Evolutionary conservation across 2,329 filamentous ascomycete genomes (phyloP), one percentile per base, ranked within the genome.

Genomic region (Arthroderma uncinatum): DNA sequence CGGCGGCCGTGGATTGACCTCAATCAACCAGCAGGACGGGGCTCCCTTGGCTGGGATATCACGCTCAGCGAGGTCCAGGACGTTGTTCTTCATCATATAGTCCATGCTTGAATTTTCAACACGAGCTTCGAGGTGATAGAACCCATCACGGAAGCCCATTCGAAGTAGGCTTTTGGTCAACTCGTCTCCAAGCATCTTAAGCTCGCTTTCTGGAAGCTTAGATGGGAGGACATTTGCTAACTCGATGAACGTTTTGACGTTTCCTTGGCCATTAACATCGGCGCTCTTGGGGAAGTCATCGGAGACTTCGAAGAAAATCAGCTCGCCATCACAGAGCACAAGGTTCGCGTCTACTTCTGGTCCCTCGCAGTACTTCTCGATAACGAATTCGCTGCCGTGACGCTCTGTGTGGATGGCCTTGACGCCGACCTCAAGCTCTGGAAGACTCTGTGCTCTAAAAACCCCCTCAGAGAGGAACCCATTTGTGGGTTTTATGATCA

Each of bases 341-440:
- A 77, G 63, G 61, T 76, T 76, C 50, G 66, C 70, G 58, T 75
- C 74, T 1, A 76, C 64, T 57, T 76, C 74, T 0, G 73, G 74
- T 0, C 74, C 74, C 7, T 70, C 67, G 19, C 70, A 59, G 56
- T 76, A 76, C 5, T 63, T 60, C 56, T 76, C 73, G 1, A 76
- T 61, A 1, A 75, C 62, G n/a, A 74, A 62, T 4, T 64, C 59
- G 1, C 34, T 58, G n/a, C 48, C 33, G 4, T 28, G 23, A 28
- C 23, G 25, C 23, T 33, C 12, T 12, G 23, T 16, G 25, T 47
- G 42, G 16, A 52, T 52, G n/a, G 5, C 33, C 2, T 10, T 14
- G 4, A 58, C 40, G 8, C 25, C 57, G 2, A 1, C 2, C 6
- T 33, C 23, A 5, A 55, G 9, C 9, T 58, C 53, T 10, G 6